Evolutionary conservation across 495 filamentous ascomycete genomes (phyloP).

Genomic region (Aspergillus sparsus): DNA sequence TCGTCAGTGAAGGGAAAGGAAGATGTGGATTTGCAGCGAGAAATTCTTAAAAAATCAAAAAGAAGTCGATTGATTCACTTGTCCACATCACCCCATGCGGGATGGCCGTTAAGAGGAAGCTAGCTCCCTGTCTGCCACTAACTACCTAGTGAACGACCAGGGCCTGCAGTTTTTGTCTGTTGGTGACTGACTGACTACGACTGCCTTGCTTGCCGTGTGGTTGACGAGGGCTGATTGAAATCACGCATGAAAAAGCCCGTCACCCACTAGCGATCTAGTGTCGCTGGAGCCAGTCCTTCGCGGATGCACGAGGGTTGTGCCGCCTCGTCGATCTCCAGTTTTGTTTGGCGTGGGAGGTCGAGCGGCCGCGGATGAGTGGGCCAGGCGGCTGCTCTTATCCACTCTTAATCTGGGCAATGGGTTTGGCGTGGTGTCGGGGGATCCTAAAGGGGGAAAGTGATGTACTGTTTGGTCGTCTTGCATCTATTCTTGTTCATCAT

Average conservation of each 20-base stretch:
- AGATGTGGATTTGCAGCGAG: background rate
- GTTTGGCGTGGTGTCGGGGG: background rate
- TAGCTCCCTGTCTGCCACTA: background rate
- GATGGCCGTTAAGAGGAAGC: constrained; percentile 24
- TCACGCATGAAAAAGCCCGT: background rate
- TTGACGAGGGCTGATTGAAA: background rate
- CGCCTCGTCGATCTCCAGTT: constrained; percentile 9
- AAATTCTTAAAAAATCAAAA: background rate
- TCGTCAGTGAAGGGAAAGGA: background rate
- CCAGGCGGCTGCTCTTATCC: background rate
- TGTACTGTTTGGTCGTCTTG: background rate
- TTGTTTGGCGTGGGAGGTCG: background rate
- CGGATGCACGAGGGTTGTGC: constrained; percentile 13
- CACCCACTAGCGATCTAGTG: constrained; percentile 2
- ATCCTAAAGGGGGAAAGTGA: background rate
- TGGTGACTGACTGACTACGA: background rate
- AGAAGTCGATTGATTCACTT: background rate
- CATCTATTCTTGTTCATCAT: background rate
- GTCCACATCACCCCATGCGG: constrained; percentile 21
- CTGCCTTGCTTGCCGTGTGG: no score
- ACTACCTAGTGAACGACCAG: background rate
- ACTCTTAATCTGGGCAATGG: background rate
- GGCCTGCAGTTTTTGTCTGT: background rate
- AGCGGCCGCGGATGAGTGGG: background rate
- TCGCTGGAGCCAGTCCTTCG: background rate